phyloP scores from a whole-genome alignment of 208 protist genomes.

The Crithidia sp. region DNA sequence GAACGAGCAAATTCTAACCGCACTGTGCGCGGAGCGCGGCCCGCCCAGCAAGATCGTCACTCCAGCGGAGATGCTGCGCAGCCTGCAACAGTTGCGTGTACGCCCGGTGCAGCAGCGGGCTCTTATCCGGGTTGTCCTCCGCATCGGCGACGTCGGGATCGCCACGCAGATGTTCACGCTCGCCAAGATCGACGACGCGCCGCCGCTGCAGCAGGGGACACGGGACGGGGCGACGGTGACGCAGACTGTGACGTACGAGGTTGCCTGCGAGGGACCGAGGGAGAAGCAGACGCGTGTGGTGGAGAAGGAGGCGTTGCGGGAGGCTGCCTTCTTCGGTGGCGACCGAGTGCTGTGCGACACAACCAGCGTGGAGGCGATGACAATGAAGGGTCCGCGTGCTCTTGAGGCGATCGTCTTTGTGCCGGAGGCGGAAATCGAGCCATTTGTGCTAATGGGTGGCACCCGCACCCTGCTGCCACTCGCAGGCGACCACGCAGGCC shows the following conservation, averaged over 20 bases:
- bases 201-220: constrained; percentile 63
- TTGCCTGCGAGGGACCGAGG: constrained; percentile 4
- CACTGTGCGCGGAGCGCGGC: constrained; percentile 45
- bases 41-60: constrained; percentile 47
- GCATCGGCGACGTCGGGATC: constrained; percentile 69
- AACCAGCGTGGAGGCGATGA: constrained; percentile 69
- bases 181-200: constrained; percentile 53
- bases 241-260: constrained; percentile 31
- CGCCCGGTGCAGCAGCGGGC: constrained; percentile 55
- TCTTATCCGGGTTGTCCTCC: constrained; percentile 49
- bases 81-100: constrained; percentile 31
- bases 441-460: constrained; percentile 79
- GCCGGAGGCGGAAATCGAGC: constrained; percentile 49
- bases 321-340: constrained; percentile 84
- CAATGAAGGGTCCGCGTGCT: constrained; percentile 47
- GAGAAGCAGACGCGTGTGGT: constrained; percentile 6
- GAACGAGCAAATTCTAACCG: constrained; percentile 73
- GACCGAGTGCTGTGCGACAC: constrained; percentile 81
- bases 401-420: constrained; percentile 87
- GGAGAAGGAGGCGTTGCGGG: constrained; percentile 35
- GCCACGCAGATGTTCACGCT: constrained; percentile 82
- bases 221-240: constrained; percentile 44
- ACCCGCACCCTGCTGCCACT: constrained; percentile 66
- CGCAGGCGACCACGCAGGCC: constrained; percentile 62
- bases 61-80: constrained; percentile 43